Base-by-base conservation (phyloP, 2,329 filamentous ascomycete species). In the Fusarium abutilonis region DNA sequence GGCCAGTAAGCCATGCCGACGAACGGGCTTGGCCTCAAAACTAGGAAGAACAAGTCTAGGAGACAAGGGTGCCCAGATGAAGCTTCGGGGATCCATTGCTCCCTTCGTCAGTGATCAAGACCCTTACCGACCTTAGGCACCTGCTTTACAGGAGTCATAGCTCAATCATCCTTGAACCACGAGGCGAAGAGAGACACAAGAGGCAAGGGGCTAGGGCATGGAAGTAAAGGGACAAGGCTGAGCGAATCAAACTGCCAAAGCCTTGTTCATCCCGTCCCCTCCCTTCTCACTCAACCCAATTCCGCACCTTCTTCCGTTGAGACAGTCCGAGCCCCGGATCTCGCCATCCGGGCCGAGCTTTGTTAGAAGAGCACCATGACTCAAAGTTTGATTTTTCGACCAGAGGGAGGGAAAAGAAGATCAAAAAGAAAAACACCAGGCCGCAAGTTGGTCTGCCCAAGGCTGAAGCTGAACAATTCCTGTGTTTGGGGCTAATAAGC, bases 131-230 rank as follows among this genome's bases (percentile, higher is more conserved):
- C 57, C 38, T 63, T 48, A 53, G 52, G 47, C 44, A 56, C 40
- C 43, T 43, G 17, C n/a, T 59, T 45, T 58, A 52, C 50, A 44
- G 48, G 38, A 44, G 32, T 29, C 54, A 58, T 65, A 50, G 47
- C 51, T 56, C 63, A 61, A 61, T 56, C 63, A 66, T 53, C 64
- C 60, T 61, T 46, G 49, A 55, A 60, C 65, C 67, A 70, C 67
- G 64, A 70, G 65, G 65, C 59, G 47, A 66, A 52, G 49, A 55
- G 51, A 49, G 53, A 57, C 36, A 54, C 48, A 32, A 60, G 40
- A 64, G 56, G 65, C 56, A 58, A 53, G 44, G 48, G 56, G 29
- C 43, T 44, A 53, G 60, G 59, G 40, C 41, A 60, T 56, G 35
- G 32, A 39, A 56, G 34, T 38, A 43, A 52, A 66, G 23, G 49